Conservation (phyloP, 768 basidiomycete genomes). For the Phlebiopsis flavidoalba region DNA sequence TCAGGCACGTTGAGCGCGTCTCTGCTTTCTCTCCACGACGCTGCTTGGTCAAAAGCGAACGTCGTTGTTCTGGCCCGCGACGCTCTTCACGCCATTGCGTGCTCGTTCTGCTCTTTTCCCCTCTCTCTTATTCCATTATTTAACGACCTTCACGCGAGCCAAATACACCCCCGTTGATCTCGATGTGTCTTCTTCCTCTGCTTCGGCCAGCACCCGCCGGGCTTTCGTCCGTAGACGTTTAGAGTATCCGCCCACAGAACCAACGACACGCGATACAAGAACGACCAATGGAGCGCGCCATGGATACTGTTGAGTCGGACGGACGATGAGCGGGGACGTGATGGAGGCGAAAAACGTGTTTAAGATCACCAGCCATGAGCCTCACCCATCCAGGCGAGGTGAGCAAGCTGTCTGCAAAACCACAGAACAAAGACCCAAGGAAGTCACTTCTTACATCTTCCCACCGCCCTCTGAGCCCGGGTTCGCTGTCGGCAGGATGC, state of each 20-base stretch:
- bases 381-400: slow-evolving; percentile 21
- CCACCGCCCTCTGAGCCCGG: slow-evolving; percentile 26
- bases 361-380: slow-evolving; percentile 19
- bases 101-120: not conserved
- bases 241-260: slow-evolving; percentile 15
- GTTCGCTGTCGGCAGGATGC: slow-evolving; percentile 27
- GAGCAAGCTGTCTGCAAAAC: slow-evolving; percentile 18
- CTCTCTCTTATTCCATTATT: slow-evolving; percentile 7
- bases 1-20: slow-evolving; percentile 1
- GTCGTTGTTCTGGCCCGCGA: slow-evolving; percentile 1
- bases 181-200: slow-evolving; percentile 17
- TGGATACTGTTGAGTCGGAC: slow-evolving; percentile 31
- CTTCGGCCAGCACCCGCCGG: slow-evolving; percentile 18
- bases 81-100: slow-evolving; percentile 1
- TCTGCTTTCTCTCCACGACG: slow-evolving; percentile 1
- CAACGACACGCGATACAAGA: slow-evolving; percentile 20
- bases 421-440: slow-evolving; percentile 20
- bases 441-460: slow-evolving; percentile 33
- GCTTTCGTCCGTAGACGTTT: slow-evolving; percentile 24
- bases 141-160: slow-evolving; percentile 10
- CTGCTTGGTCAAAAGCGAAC: slow-evolving; percentile 10
- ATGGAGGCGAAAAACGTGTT: slow-evolving; percentile 21
- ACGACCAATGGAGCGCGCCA: slow-evolving; percentile 35
- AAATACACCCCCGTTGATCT: not conserved
- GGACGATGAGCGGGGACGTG: slow-evolving; percentile 29